phyloP scores from a whole-genome alignment of 2,329 filamentous ascomycete species.

The Aurifilum marmelostoma region DNA sequence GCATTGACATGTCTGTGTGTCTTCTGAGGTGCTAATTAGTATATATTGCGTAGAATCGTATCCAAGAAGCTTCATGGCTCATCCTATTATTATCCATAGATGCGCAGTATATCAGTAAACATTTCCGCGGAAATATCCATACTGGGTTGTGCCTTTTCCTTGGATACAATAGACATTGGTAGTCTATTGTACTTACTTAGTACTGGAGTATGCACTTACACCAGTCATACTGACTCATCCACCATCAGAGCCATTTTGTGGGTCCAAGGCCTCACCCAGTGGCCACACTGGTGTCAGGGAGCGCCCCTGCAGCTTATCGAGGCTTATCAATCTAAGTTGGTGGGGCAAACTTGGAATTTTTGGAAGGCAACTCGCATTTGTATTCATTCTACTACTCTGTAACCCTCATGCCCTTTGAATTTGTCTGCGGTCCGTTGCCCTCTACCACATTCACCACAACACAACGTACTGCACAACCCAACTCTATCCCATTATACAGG shows the following conservation, averaged over 20 bases:
- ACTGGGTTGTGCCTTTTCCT: too few relatives aligned
- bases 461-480: background rate
- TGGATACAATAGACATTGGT: too few relatives aligned
- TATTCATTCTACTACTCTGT: background rate
- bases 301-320: conserved; percentile 22
- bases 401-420: background rate
- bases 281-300: background rate
- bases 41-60: too few relatives aligned
- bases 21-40: too few relatives aligned
- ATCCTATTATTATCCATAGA: too few relatives aligned
- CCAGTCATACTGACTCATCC: conserved; percentile 6
- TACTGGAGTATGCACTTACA: background rate
- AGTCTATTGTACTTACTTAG: too few relatives aligned
- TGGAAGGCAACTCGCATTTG: conserved; percentile 16
- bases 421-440: background rate
- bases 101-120: too few relatives aligned
- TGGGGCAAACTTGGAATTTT: conserved; percentile 29
- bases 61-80: too few relatives aligned
- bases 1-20: too few relatives aligned
- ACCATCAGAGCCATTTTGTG: background rate
- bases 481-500: background rate
- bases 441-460: background rate
- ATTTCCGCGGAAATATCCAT: too few relatives aligned
- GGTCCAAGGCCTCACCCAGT: background rate
- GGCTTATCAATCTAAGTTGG: conserved; percentile 29